Evolutionary conservation across 2,329 filamentous ascomycete species (phyloP), one percentile per base, ranked within the genome.

Genomic region (Sclerotiophoma versabilis): DNA sequence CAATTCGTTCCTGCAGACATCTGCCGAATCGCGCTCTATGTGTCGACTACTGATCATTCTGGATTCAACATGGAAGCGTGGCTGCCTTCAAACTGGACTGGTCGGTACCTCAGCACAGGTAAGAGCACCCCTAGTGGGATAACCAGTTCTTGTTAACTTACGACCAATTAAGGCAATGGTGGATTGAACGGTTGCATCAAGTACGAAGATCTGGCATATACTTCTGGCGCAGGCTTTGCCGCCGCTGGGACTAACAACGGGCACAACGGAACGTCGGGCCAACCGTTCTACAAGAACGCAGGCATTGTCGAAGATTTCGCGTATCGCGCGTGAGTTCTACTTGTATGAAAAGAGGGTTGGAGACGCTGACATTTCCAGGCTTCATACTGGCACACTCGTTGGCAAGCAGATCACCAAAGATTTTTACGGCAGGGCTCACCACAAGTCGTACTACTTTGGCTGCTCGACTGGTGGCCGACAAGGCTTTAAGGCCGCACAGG

Each of bases 251-350:
- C 72, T 2, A 78, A 79, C 60, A 78, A 75, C 22, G 77, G 77
- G 1, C 77, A 79, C 50, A 75, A 79, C 46, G 77, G 77, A 8
- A 75, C 72, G 5, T 76, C 73, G 3, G 81, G 80, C n/a, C 49
- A 66, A 20, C 71, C 78, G 0, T 83, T 83, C 58, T 76, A 78
- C 43, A 71, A 77, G 15, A 79, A 80, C 19, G 65, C 75, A 0
- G 79, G 79, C 15, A 72, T 81, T 8, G 60, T 83, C 1, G 71
- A 75, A 29, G 81, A 83, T 55, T 83, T 81, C 58, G 79, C 77
- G 9, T 81, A 77, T 51, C 73, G 78, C 15, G 75, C 78, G 39
- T 68, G 47, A 59, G 68, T 59, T 23, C 8, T 19, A 10, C 30
- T n/a, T 2, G 11, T 6, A 15, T n/a, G 0, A 10, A 20, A 15